A percentile compares a stretch with the other conserved stretches of the same genome.
Conservation (phyloP, 495 filamentous ascomycete species). For the Staphylotrichum tortipilum region DNA sequence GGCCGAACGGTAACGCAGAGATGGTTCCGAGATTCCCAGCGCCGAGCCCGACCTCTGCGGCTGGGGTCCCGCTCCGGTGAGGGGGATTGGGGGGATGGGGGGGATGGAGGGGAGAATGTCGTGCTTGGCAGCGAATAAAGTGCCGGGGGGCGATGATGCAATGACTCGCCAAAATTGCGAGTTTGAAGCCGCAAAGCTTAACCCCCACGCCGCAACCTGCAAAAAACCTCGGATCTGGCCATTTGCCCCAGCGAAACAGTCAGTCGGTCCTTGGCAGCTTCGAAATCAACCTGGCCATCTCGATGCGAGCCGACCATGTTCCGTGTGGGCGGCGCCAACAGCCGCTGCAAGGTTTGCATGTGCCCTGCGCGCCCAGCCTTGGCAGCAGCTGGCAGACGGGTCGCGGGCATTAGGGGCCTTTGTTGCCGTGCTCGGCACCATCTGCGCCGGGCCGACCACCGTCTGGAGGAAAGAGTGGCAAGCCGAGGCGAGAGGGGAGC, state of each 20-base stretch:
- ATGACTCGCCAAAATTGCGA: slow-evolving; percentile 9
- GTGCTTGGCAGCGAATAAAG: not conserved
- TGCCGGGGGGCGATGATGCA: slow-evolving; percentile 16
- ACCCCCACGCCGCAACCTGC: slow-evolving; percentile 4
- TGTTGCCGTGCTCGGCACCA: too few relatives aligned
- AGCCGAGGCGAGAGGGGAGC: too few relatives aligned
- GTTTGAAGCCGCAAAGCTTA: slow-evolving; percentile 4
- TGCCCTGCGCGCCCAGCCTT: not conserved
- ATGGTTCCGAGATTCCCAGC: too few relatives aligned
- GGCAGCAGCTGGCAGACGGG: not conserved
- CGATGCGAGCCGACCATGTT: not conserved
- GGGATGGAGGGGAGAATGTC: not conserved
- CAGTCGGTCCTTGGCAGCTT: not conserved
- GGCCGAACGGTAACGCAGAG: too few relatives aligned
- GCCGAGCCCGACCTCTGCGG: too few relatives aligned
- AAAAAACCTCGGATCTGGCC: not conserved
- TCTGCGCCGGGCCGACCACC: too few relatives aligned
- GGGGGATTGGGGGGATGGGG: not conserved
- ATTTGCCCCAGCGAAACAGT: not conserved
- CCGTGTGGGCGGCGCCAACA: not conserved
- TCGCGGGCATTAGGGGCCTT: too few relatives aligned
- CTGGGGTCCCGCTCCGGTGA: slow-evolving; percentile 1
- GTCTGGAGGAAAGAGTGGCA: too few relatives aligned
- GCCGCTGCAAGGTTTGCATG: not conserved
- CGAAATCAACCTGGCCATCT: not conserved